Evolutionary conservation across 306 rosid genomes (phyloP), one percentile per base, ranked within the genome.

Genomic region (Astragalus membranaceus): DNA sequence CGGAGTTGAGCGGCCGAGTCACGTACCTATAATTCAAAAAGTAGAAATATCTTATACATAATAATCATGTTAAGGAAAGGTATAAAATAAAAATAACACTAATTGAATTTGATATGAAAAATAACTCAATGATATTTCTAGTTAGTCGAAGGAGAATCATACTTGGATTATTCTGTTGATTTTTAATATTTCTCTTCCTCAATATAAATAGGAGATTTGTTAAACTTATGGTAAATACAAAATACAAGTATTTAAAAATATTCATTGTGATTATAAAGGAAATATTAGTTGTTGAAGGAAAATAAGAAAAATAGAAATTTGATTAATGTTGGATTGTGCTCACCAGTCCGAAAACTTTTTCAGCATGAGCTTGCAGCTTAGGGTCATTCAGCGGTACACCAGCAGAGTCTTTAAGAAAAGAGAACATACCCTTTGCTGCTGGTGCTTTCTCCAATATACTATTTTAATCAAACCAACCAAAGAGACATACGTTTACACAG

Each of bases 401-500:
- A 49, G n/a, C 47, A 0, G 74, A 32, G 13, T 55, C 81, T 16
- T 41, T 65, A 6, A 80, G 58, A 70, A 80, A 80, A 0, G 84
- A 80, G 53, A 80, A 80, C 67, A 75, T n/a, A 14, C 4, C 29
- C 55, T 64, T 75, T 6, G 80, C 78, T 4, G 64, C 67, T 0
- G 84, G 80, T 48, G 54, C 70, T 70, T 64, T 75, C 67, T 80
- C 84, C 57, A 80, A 3, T 64, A 80, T 75, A 33, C 84, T 80
- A 10, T 30, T 72, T 12, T 8, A 65, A 55, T 37, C 1, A 9
- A 33, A 23, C 1, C 13, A 51, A 32, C 9, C 5, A 23, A 17
- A 63, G 1, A 0, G 6, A 17, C 20, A 10, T 0, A 15, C 8
- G 17, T 2, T 57, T 48, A 15, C n/a, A 6, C 6, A 10, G 2